Percentiles rank a stretch among this genome's conserved stretches.
These are phyloP conservation scores for Suillus plorans DNA, from an alignment of 768 basidiomycete species.

Conservation along the genomic window DNA sequence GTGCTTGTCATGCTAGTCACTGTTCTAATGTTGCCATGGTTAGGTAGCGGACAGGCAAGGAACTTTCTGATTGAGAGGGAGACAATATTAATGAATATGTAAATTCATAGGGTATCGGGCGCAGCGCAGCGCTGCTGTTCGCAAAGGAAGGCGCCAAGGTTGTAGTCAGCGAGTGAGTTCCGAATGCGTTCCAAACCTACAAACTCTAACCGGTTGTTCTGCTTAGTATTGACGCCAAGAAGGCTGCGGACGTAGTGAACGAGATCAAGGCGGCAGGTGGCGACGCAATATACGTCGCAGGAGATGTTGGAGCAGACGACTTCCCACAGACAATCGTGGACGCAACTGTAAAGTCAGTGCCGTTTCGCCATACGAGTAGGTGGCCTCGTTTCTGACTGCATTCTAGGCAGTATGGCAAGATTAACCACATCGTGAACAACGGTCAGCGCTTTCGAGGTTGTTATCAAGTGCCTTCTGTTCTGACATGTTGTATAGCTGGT, in stretches of 20 bases:
- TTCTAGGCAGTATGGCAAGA: conserved; percentile 67
- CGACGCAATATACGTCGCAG: conserved; percentile 69
- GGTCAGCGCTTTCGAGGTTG: conserved; percentile 34
- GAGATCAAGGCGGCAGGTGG: conserved; percentile 77
- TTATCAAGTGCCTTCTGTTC: neutral
- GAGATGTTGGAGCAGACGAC: conserved; percentile 81
- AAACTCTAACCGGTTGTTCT: conserved; percentile 1
- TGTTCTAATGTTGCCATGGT: neutral
- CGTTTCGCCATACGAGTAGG: neutral
- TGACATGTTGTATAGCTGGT: conserved; percentile 43
- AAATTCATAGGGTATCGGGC: conserved; percentile 68
- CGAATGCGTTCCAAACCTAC: neutral
- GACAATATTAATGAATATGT: neutral
- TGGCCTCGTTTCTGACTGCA: neutral
- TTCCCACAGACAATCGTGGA: conserved; percentile 79
- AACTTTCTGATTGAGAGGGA: neutral
- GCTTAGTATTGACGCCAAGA: conserved; percentile 68
- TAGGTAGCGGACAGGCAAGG: conserved; percentile 75
- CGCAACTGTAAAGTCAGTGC: conserved; percentile 70
- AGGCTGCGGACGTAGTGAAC: conserved; percentile 60
- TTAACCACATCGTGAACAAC: conserved; percentile 88
- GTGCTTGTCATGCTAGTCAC: conserved; percentile 3
- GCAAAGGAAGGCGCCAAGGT: conserved; percentile 86
- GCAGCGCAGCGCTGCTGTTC: conserved; percentile 71
- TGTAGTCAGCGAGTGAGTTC: conserved; percentile 73